Percentiles rank a stretch among this genome's conserved stretches.
These are phyloP conservation scores for Dichomitus squalens DNA, from an alignment of 1,284 basidiomycete species.

Conservation along the genomic window DNA sequence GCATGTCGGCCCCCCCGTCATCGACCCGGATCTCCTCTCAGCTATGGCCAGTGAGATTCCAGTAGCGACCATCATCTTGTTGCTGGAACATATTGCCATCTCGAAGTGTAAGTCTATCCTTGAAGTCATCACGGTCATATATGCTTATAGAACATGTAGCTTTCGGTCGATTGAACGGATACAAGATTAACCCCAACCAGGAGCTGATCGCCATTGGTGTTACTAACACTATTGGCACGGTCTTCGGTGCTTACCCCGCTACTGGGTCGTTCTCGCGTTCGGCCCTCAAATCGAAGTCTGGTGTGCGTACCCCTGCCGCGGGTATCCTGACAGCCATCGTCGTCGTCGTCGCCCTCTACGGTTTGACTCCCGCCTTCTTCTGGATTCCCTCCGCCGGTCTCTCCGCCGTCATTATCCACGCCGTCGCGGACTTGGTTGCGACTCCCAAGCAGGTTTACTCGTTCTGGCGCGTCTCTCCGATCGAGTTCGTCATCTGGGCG, in stretches of 20 bases:
- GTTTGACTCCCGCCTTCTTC: conserved; percentile 88
- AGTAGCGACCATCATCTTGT: conserved; percentile 91
- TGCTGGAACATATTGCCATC: conserved; percentile 97
- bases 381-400: conserved; percentile 84
- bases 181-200: conserved; percentile 98
- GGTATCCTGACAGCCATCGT: conserved; percentile 88
- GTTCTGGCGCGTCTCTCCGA: conserved; percentile 93
- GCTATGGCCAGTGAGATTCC: conserved; percentile 83
- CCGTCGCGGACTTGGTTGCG: conserved; percentile 91
- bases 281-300: conserved; percentile 94
- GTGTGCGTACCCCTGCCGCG: conserved; percentile 92
- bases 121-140: neutral
- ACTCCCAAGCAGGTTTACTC: conserved; percentile 86
- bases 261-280: conserved; percentile 98
- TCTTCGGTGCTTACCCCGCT: conserved; percentile 93
- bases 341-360: conserved; percentile 94
- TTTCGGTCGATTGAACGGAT: conserved; percentile 94
- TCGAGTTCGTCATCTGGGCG: conserved; percentile 91
- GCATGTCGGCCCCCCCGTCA: conserved; percentile 74
- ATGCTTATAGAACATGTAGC: conserved; percentile 47
- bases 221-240: conserved; percentile 85
- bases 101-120: conserved; percentile 68
- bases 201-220: conserved; percentile 98
- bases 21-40: conserved; percentile 64
- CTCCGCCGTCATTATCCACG: conserved; percentile 95